Evolutionary conservation across 1,139 yeast genomes (phyloP), one percentile per base, ranked within the genome.

Genomic region (Ogataea hybrid): DNA sequence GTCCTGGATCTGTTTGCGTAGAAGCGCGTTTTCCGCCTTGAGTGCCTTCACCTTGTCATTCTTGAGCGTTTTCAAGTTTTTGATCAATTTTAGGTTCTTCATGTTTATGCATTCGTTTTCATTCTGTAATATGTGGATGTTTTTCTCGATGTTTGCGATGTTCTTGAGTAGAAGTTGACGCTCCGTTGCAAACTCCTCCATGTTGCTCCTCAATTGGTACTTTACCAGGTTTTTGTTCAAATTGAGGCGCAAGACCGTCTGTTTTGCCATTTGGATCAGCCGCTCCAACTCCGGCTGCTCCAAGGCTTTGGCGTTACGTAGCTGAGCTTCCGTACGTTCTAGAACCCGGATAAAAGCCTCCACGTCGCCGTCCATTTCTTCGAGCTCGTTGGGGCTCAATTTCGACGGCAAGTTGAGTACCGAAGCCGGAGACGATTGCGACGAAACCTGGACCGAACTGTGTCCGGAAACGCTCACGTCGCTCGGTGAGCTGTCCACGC

Each of bases 281-380:
- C 32, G 29, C 25, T 42, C 10, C 11, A 47, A 22, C 25, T 39
- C 34, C 15, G 35, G 25, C 15, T 25, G 29, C 12, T 31, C 27
- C 7, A 37, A 25, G 10, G 20, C 20, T 5, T 35, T 14, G 6
- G 28, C 37, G 27, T 16, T 14, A 15, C 31, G 25, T 7, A 41
- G n/a, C 18, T 34, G 37, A 2, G 15, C 29, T 8, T 44, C 41
- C 6, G 44, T 32, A 6, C 31, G 27, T 9, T 41, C 40, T 18
- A 50, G 31, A 3, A 22, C 15, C 15, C 32, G 34, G 11, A 51
- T 22, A 14, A 53, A 42, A 2, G 25, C 23, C 11, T 27, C 41
- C n/a, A 54, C 35, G 23, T 47, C 79, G 69, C 51, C 74, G 73
- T 22, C 65, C 68, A 53, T 45, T 25, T 50, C 50, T 22, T 50